Percentiles rank a stretch among this genome's conserved stretches.
These are phyloP conservation scores for Centrapalus pauciflorus DNA, from an alignment of 129 eudicot genomes.

Conservation along the genomic window DNA sequence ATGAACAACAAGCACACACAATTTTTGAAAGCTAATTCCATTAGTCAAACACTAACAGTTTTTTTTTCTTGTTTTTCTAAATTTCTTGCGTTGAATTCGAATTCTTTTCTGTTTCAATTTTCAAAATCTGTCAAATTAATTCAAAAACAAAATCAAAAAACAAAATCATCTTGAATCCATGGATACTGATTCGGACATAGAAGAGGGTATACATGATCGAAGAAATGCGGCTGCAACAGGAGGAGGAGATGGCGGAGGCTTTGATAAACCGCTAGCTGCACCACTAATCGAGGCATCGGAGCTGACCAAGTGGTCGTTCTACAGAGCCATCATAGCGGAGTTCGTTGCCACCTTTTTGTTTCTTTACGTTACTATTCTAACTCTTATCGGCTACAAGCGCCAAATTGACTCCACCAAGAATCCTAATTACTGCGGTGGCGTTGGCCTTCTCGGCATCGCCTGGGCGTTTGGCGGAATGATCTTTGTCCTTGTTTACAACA, in stretches of 20 bases:
- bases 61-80: not conserved
- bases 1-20: conserved; percentile 12
- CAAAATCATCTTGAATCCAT: conserved; percentile 7
- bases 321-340: conserved; percentile 56
- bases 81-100: conserved; percentile 8
- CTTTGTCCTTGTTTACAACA: conserved; percentile 68
- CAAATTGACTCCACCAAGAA: conserved; percentile 24
- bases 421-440: conserved; percentile 39
- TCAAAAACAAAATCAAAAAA: not conserved
- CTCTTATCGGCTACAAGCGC: conserved; percentile 57
- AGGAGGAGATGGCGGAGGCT: conserved; percentile 33
- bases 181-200: conserved; percentile 29
- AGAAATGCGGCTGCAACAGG: not conserved
- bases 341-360: conserved; percentile 54
- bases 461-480: conserved; percentile 81
- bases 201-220: conserved; percentile 17
- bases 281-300: conserved; percentile 39
- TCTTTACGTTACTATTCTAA: conserved; percentile 49
- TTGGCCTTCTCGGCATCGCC: conserved; percentile 64
- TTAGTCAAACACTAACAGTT: conserved; percentile 19
- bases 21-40: conserved; percentile 21
- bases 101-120: conserved; percentile 17
- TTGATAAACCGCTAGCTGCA: conserved; percentile 47
- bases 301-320: conserved; percentile 57
- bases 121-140: not conserved